phyloP scores from a whole-genome alignment of 345 rosid species.

The Ailanthus altissimus region DNA sequence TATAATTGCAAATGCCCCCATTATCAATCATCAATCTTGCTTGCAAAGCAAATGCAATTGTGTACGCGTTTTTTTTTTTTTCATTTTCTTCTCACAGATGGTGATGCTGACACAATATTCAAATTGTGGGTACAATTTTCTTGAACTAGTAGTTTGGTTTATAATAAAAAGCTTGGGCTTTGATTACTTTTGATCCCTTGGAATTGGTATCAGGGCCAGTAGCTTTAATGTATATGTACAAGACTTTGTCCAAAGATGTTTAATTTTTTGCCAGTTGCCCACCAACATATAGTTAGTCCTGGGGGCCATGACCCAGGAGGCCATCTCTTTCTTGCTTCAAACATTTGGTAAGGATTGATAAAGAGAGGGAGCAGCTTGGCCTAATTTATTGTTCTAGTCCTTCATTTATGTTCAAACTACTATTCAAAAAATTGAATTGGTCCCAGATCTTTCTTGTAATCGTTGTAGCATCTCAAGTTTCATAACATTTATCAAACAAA shows the following conservation, averaged over 20 bases:
- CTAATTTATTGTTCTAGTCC: too few species aligned
- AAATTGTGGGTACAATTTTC: background rate
- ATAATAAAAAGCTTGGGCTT: too few species aligned
- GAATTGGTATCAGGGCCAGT: background rate
- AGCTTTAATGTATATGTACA: background rate
- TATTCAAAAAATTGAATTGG: too few species aligned
- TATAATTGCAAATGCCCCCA: too few species aligned
- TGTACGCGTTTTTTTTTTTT: background rate
- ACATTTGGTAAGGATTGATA: background rate
- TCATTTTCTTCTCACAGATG: background rate
- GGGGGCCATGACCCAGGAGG: background rate
- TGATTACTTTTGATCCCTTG: background rate
- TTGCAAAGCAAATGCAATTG: background rate
- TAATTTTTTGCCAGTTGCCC: constrained; percentile 8
- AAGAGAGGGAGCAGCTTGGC: too few species aligned
- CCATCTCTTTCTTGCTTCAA: background rate
- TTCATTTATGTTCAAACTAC: too few species aligned
- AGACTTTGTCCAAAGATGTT: background rate
- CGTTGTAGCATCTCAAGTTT: too few species aligned
- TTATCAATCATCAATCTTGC: background rate
- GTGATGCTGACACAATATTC: background rate
- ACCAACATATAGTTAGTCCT: too few species aligned
- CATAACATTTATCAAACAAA: too few species aligned
- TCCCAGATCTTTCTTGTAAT: too few species aligned
- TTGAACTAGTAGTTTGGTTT: background rate